phyloP scores from a whole-genome alignment of 2,329 filamentous ascomycete species.

The Exophiala sp. region DNA sequence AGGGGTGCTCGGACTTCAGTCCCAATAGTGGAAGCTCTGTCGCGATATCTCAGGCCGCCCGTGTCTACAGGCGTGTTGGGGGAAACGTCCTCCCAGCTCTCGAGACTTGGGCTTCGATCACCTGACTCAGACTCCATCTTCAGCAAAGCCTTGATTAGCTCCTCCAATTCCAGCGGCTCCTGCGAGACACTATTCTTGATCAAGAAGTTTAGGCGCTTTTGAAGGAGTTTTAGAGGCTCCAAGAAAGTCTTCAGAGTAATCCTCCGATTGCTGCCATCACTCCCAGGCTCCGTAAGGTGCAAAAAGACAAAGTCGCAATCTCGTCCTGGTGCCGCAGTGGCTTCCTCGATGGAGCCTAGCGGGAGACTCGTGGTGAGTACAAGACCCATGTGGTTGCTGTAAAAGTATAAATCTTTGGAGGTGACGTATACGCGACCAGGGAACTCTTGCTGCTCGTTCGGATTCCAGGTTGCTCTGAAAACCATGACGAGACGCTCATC shows the following conservation, averaged over 20 bases:
- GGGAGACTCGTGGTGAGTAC: conserved; percentile 77
- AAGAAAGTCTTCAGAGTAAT: conserved; percentile 91
- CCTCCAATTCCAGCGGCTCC: conserved; percentile 64
- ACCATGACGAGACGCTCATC: conserved; percentile 85
- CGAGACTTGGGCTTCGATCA: conserved; percentile 67
- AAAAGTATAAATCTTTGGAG: conserved; percentile 85
- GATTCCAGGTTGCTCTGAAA: conserved; percentile 86
- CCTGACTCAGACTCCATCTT: conserved; percentile 65
- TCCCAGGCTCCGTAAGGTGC: conserved; percentile 65
- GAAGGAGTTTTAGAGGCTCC: conserved; percentile 77
- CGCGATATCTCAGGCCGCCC: conserved; percentile 41
- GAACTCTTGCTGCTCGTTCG: conserved; percentile 71
- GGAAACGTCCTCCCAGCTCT: conserved; percentile 87
- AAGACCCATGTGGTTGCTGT: conserved; percentile 89
- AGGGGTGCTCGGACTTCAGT: conserved; percentile 55
- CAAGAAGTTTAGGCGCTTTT: conserved; percentile 78
- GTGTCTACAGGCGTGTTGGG: conserved; percentile 59
- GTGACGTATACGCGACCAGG: conserved; percentile 86
- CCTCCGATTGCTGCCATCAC: conserved; percentile 63
- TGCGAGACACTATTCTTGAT: conserved; percentile 75
- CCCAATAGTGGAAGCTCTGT: conserved; percentile 17
- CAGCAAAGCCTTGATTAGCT: conserved; percentile 68
- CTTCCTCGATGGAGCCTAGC: conserved; percentile 75
- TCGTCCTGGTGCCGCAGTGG: conserved; percentile 81
- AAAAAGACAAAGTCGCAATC: conserved; percentile 92